Evolutionary conservation across 1,284 basidiomycete species (phyloP), one percentile per base, ranked within the genome.

Genomic region (Ustilago lituana): DNA sequence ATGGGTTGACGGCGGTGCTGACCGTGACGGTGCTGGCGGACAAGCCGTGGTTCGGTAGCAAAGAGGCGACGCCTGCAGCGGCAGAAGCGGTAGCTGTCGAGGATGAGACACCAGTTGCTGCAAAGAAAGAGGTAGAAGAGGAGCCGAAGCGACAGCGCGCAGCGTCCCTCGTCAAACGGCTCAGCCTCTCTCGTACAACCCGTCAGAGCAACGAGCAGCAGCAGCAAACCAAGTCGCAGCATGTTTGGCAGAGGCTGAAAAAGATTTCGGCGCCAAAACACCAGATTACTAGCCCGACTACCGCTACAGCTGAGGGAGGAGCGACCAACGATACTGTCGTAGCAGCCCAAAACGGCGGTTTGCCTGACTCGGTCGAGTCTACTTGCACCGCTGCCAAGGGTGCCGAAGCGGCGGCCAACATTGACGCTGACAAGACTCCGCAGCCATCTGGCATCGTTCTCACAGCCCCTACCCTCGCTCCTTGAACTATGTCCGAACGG

Each of bases 1-100:
- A 78, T 40, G 76, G 76, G 2, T 48, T 69, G 50, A 71, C 70
- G 3, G 76, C 75, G 19, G 53, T 78, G 26, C 32, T 78, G 26
- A 74, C 70, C 5, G 67, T 77, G 19, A 70, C 39, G 19, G 41
- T 77, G 27, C 1, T 58, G 23, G 20, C 40, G 15, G 55, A 27
- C 19, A 44, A 39, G 8, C n/a, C 17, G 0, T 50, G 40, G 50
- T 64, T 58, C 23, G 22, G 33, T 3, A n/a, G 32, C 1, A 58
- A 45, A 31, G 19, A 43, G 7, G 31, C 5, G 15, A 27, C 26
- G 15, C 22, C n/a, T 19, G 4, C 5, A 19, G 12, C 9, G n/a
- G 41, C 20, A 29, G 32, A 36, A 31, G 4, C 36, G 10, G 23
- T 35, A n/a, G 15, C 10, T 5, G 44, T 27, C 24, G 15, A 37